These are phyloP conservation scores for Coleophoma cylindrospora DNA, from an alignment of 2,329 filamentous ascomycete species.

Conservation along the genomic window DNA sequence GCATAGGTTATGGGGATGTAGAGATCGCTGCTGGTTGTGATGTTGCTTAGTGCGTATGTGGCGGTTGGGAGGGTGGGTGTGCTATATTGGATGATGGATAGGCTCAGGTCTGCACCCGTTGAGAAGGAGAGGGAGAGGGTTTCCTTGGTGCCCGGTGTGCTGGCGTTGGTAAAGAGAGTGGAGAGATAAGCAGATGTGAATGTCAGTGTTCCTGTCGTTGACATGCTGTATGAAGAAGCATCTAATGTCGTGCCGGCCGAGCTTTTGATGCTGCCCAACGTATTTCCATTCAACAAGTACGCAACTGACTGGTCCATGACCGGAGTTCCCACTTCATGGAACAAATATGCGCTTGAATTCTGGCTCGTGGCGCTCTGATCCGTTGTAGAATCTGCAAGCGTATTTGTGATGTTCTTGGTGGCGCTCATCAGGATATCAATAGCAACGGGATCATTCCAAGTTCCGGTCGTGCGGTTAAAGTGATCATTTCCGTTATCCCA, in stretches of 20 bases:
- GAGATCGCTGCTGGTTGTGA: conserved; percentile 22
- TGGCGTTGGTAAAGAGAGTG: conserved; percentile 34
- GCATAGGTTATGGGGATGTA: conserved; percentile 46
- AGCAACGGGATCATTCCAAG: conserved; percentile 45
- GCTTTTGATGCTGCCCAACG: conserved; percentile 34
- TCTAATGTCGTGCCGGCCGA: conserved; percentile 30
- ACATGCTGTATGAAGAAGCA: conserved; percentile 42
- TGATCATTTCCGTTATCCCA: conserved; percentile 58
- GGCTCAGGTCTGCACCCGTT: conserved; percentile 37
- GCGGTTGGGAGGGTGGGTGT: conserved; percentile 28
- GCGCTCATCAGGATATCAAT: conserved; percentile 42
- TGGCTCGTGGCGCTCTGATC: conserved; percentile 40
- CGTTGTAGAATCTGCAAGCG: conserved; percentile 45
- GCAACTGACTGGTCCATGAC: conserved; percentile 38
- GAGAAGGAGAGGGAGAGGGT: conserved; percentile 49
- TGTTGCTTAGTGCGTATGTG: conserved; percentile 1
- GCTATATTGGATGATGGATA: conserved; percentile 49
- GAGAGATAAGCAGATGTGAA: conserved; percentile 42
- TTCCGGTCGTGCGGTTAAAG: conserved; percentile 40
- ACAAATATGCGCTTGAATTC: conserved; percentile 47
- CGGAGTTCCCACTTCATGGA: conserved; percentile 41
- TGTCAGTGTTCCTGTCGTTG: conserved; percentile 34
- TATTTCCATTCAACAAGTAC: conserved; percentile 51
- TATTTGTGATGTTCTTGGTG: conserved; percentile 37
- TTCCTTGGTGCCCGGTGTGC: conserved; percentile 38